Conservation (phyloP, 495 filamentous ascomycete species). For the Elasticomyces elasticus region DNA sequence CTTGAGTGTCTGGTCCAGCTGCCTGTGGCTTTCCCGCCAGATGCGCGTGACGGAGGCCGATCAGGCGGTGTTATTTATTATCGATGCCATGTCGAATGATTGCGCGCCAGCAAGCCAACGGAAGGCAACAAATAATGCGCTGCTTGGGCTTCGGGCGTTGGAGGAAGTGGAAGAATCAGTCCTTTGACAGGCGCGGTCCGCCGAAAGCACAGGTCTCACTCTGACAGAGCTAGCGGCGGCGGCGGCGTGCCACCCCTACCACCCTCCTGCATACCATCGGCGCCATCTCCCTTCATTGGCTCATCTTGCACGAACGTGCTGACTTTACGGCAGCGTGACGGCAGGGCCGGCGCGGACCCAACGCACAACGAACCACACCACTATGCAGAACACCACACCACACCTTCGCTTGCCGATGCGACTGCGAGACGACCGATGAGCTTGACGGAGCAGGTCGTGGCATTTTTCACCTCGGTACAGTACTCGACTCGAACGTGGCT, state of each 20-base stretch:
- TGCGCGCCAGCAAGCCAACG: too few relatives aligned
- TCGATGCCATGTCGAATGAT: background rate
- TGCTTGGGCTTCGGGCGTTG: background rate
- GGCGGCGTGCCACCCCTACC: background rate
- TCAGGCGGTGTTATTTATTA: background rate
- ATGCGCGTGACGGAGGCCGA: background rate
- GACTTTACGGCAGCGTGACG: background rate
- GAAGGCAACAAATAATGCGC: background rate
- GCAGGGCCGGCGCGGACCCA: constrained; percentile 1
- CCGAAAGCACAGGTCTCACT: background rate
- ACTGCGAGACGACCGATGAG: background rate
- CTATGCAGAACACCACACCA: background rate
- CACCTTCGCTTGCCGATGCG: background rate
- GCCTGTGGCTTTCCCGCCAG: background rate
- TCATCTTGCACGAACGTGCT: background rate
- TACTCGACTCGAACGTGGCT: background rate
- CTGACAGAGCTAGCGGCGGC: background rate
- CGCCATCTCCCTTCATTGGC: background rate
- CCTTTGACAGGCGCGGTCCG: background rate
- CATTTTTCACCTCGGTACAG: background rate
- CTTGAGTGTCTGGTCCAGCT: background rate
- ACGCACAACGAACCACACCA: background rate
- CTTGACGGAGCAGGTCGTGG: background rate
- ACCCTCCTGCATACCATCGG: background rate
- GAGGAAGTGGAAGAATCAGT: background rate